A percentile compares a stretch with the other conserved stretches of the same genome.
Conservation (phyloP, 345 rosid genomes). For the Excoecaria cochinchinensis region DNA sequence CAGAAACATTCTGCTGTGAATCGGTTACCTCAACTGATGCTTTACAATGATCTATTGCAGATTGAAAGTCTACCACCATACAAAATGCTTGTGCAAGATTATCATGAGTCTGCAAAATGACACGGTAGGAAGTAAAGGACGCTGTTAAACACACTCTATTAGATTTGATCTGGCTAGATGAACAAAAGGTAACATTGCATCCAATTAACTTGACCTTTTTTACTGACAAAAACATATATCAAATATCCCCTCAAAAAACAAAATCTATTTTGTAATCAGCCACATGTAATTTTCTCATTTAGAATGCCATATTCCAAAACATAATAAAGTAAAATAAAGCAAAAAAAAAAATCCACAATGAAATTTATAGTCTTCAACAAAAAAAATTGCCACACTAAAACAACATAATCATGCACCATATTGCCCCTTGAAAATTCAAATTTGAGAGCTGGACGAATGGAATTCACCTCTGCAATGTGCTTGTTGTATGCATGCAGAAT, state of each 20-base stretch:
- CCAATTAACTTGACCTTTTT: neutral
- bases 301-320: neutral
- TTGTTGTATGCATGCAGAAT: conserved; percentile 63
- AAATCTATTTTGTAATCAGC: neutral
- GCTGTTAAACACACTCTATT: neutral
- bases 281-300: neutral
- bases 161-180: neutral
- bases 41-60: conserved; percentile 60
- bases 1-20: neutral
- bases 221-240: neutral
- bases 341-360: neutral
- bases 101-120: conserved; percentile 61
- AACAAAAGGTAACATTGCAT: neutral
- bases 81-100: conserved; percentile 66
- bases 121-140: neutral
- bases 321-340: neutral
- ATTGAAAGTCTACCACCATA: conserved; percentile 50
- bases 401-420: neutral
- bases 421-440: neutral
- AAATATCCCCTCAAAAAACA: conserved; percentile 5
- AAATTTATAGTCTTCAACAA: neutral
- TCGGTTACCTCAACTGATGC: conserved; percentile 55
- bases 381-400: neutral
- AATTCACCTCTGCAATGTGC: conserved; percentile 71
- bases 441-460: neutral